phyloP scores from a whole-genome alignment of 1,284 basidiomycete species.

The Cryptococcus deneoformans region DNA sequence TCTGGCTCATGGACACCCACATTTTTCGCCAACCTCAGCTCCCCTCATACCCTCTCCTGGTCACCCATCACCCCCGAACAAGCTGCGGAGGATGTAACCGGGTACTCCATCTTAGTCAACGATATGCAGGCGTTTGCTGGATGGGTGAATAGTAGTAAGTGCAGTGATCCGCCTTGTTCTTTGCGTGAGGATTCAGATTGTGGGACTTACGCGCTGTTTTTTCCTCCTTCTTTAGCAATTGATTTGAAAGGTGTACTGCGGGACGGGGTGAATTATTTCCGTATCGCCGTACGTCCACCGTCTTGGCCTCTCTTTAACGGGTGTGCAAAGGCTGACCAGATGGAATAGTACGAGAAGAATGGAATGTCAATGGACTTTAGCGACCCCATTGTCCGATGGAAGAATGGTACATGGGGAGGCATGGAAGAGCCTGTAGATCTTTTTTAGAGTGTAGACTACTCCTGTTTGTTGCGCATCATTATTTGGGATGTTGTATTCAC shows the following conservation, averaged over 20 bases:
- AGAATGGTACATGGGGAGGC: constrained; percentile 8
- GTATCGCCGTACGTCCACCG: too few relatives aligned
- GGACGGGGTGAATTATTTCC: too few relatives aligned
- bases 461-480: too few relatives aligned
- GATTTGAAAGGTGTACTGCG: too few relatives aligned
- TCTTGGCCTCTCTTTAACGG: too few relatives aligned
- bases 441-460: too few relatives aligned
- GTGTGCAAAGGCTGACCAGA: not conserved
- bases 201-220: too few relatives aligned
- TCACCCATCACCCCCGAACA: constrained; percentile 14
- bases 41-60: constrained; percentile 13
- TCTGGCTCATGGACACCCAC: constrained; percentile 6
- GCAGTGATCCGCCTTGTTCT: not conserved
- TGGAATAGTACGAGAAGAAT: constrained; percentile 21
- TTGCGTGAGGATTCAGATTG: too few relatives aligned
- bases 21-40: constrained; percentile 9
- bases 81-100: constrained; percentile 12
- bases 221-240: too few relatives aligned
- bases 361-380: constrained; percentile 32
- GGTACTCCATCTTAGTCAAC: constrained; percentile 27
- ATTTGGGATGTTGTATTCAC: too few relatives aligned
- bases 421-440: too few relatives aligned
- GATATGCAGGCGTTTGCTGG: constrained; percentile 22
- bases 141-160: constrained; percentile 18
- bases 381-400: constrained; percentile 14